phyloP scores from a whole-genome alignment of 208 protist species.

The Leishmania tropica region DNA sequence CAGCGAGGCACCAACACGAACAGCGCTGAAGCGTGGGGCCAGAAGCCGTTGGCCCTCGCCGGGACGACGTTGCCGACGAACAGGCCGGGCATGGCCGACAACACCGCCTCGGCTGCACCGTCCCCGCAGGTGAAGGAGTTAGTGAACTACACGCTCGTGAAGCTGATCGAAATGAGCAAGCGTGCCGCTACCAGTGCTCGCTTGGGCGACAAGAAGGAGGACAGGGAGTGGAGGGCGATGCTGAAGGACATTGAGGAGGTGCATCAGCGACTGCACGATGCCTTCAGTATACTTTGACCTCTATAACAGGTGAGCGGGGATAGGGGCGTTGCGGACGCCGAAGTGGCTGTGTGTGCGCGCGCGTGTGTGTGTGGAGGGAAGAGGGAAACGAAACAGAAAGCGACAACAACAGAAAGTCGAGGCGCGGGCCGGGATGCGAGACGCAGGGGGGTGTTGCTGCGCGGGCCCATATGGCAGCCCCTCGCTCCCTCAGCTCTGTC shows the following conservation, averaged over 20 bases:
- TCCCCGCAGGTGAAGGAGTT: slow-evolving; percentile 32
- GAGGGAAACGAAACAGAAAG: too few species aligned
- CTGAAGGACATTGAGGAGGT: slow-evolving; percentile 52
- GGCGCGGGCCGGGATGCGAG: neutral
- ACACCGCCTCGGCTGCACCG: slow-evolving; percentile 3
- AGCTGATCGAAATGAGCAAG: slow-evolving; percentile 58
- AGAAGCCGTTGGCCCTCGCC: neutral
- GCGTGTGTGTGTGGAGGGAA: neutral
- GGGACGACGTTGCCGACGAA: slow-evolving; percentile 2
- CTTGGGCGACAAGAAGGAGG: slow-evolving; percentile 8
- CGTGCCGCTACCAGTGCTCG: slow-evolving; percentile 11
- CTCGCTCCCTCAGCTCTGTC: neutral
- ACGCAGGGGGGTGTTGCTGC: neutral
- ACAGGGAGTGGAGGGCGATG: slow-evolving; percentile 32
- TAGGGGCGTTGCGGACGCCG: neutral
- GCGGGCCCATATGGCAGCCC: neutral
- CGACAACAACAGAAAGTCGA: neutral
- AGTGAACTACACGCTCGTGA: slow-evolving; percentile 54
- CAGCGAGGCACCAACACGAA: neutral
- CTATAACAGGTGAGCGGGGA: neutral
- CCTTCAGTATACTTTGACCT: slow-evolving; percentile 26
- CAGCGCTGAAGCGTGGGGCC: neutral
- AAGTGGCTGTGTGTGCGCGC: neutral
- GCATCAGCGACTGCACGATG: slow-evolving; percentile 46
- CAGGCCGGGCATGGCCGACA: neutral